Evolutionary conservation across 768 basidiomycete species (phyloP), one percentile per base, ranked within the genome.

Genomic region (Phanerochaete carnosa): DNA sequence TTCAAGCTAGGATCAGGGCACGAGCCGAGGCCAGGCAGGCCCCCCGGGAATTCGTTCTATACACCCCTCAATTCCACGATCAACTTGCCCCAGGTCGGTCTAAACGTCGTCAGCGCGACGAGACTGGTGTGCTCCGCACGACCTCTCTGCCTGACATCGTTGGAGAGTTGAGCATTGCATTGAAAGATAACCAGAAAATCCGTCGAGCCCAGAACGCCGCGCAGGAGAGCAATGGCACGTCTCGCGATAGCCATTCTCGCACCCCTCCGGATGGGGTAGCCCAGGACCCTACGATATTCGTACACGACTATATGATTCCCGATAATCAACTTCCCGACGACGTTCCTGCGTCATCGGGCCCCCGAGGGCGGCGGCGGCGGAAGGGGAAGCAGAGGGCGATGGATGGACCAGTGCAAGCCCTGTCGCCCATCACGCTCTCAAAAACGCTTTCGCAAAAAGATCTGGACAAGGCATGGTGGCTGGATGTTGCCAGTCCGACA

Each of bases 401-500:
- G 16, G 26, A 33, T 16, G 39, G 39, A 43, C 8, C 37, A 2
- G 9, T 15, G 33, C 12, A 19, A 22, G 33, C 45, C 56, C 43
- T 58, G 47, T 28, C 45, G 25, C 26, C 52, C 35, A 28, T 51
- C 22, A 62, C 47, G 45, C 25, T n/a, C 51, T 47, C 32, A n/a
- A 57, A 19, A 32, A 50, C 52, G 1, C 47, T 47, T 28, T 58
- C 58, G 60, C 23, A 62, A 54, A 58, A 61, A 61, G 69, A 55
- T 33, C 59, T 55, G 65, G 79, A 77, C 26, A 82, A 82, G 62
- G 87, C 89, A 4, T 97, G 95, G 95, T 98, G 93, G 83, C 73
- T 98, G 45, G 94, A 98, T 68, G 86, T 96, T 0, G 80, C 92
- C 29, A 92, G 88, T 63, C 94, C 95, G 1, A 87, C 86, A 0